Conservation (phyloP, 345 rosid genomes). For the Crucihimalaya himalaica region DNA sequence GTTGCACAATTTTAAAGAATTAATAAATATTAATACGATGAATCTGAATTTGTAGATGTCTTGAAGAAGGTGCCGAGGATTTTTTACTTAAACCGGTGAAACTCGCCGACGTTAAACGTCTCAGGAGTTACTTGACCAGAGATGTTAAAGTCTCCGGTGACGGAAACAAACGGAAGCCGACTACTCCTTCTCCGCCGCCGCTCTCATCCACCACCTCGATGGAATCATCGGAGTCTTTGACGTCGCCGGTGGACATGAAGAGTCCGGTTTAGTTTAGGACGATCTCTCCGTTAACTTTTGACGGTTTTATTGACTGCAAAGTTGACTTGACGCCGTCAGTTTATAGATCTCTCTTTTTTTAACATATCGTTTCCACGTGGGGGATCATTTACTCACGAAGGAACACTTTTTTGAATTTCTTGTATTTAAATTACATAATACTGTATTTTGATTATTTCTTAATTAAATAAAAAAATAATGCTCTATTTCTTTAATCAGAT, state of each 20-base stretch:
- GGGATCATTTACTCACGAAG: background rate
- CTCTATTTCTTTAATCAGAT: background rate
- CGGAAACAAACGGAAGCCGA: conserved; percentile 53
- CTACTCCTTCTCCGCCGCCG: conserved; percentile 40
- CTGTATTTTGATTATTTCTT: background rate
- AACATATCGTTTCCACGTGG: conserved; percentile 34
- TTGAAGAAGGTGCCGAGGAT: conserved; percentile 97
- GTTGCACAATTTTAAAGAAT: too few relatives aligned
- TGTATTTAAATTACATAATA: background rate
- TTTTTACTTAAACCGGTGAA: conserved; percentile 94
- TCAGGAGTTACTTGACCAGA: conserved; percentile 57
- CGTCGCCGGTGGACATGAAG: conserved; percentile 28
- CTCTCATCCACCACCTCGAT: conserved; percentile 34
- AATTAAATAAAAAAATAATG: too few relatives aligned
- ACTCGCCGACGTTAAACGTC: conserved; percentile 73
- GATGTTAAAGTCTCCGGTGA: conserved; percentile 37
- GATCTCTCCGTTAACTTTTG: conserved; percentile 42
- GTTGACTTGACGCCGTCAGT: conserved; percentile 41
- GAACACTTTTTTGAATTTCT: conserved; percentile 14
- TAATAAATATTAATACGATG: background rate
- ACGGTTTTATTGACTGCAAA: conserved; percentile 34
- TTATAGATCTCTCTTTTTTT: conserved; percentile 33
- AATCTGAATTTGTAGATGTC: conserved; percentile 49
- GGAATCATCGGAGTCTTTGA: conserved; percentile 11
- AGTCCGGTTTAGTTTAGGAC: conserved; percentile 39